phyloP scores from a whole-genome alignment of 208 protist genomes.

The Trypanosoma cruzi region DNA sequence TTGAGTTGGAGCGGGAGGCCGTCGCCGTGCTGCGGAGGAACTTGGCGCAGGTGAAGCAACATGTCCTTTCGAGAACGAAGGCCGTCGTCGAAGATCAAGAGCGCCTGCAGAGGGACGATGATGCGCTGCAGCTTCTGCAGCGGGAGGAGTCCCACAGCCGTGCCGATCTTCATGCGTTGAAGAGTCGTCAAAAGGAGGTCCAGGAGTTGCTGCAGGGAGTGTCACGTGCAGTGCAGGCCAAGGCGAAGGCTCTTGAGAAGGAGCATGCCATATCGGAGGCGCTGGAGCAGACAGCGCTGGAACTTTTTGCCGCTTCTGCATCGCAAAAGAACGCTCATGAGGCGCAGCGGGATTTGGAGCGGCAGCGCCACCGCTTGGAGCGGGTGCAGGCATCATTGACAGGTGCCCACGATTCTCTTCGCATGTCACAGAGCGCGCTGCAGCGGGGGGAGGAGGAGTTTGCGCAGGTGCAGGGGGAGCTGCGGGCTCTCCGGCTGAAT shows the following conservation, averaged over 20 bases:
- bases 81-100: slow-evolving; percentile 15
- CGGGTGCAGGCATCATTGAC: slow-evolving; percentile 43
- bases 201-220: slow-evolving; percentile 11
- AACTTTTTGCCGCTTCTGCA: slow-evolving; percentile 20
- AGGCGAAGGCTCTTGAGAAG: slow-evolving; percentile 5
- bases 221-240: not conserved
- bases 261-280: not conserved
- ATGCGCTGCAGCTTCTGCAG: slow-evolving; percentile 26
- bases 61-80: slow-evolving; percentile 25
- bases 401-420: slow-evolving; percentile 35
- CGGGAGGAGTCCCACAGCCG: slow-evolving; percentile 19
- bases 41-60: slow-evolving; percentile 31
- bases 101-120: slow-evolving; percentile 29
- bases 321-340: slow-evolving; percentile 37
- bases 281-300: slow-evolving; percentile 8
- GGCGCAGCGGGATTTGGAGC: slow-evolving; percentile 39
- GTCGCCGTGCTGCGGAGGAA: slow-evolving; percentile 41
- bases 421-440: slow-evolving; percentile 36
- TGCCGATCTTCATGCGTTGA: slow-evolving; percentile 18
- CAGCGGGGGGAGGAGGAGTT: slow-evolving; percentile 36
- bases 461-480: slow-evolving; percentile 32
- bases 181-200: slow-evolving; percentile 25
- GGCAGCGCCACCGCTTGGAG: slow-evolving; percentile 34
- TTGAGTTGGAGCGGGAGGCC: slow-evolving; percentile 35
- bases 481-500: slow-evolving; percentile 32